Evolutionary conservation across 352 stramenopile species (phyloP), one percentile per base, ranked within the genome.

Genomic region (Phytophthora fragariaefolia): DNA sequence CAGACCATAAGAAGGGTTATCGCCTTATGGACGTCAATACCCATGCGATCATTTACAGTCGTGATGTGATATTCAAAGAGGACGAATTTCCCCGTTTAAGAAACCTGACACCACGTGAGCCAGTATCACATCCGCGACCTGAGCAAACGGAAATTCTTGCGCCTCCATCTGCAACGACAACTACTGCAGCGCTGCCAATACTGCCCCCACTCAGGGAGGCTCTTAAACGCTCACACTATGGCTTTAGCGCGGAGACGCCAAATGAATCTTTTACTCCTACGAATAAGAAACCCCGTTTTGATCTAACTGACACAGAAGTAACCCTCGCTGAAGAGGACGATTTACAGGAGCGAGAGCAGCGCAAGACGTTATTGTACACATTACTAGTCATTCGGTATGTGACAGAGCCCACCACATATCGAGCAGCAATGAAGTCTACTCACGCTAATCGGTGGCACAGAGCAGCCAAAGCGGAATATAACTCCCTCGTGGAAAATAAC

Each of bases 321-420:
- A 55, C 51, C 24, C 51, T 58, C 30, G 38, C 46, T 23, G 2
- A 13, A 2, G 34, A 58, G 32, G 51, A 58, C 32, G 4, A 49
- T 27, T 38, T 58, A 22, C 32, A 38, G 12, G 51, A 58, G 9
- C 30, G 34, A 20, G 51, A 58, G 51, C 51, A 58, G 10, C 51
- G 36, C 22, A 20, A 38, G 20, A 23, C 2, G 6, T n/a, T 49
- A 40, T 23, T 58, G 34, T 32, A 56, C 26, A 47, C 30, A 54
- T 30, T 58, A 58, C 51, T 58, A 58, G 51, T 13, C 8, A 58
- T 48, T 49, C 36, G 15, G 51, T 58, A 58, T 58, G 51, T 58
- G 36, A 23, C 51, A 36, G 51, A 49, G 20, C 51, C 36, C 51
- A 47, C 32, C 9, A 58, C 36, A 17, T 49, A 58, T 20, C 26